Evolutionary conservation across 2,329 filamentous ascomycete genomes (phyloP).

Genomic region (Zalaria obscura): DNA sequence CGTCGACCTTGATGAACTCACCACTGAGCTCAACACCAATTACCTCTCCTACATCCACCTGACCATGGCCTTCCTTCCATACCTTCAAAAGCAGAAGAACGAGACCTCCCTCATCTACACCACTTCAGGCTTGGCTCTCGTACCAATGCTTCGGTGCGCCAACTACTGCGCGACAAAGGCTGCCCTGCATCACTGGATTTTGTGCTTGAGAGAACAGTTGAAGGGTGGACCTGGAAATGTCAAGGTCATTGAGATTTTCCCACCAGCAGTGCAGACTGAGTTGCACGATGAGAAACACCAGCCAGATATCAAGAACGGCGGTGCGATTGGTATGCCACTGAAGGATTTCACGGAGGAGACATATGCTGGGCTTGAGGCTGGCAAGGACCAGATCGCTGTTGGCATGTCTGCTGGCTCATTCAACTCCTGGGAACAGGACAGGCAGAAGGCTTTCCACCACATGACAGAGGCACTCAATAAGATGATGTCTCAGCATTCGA

Average conservation of each 20-base stretch:
- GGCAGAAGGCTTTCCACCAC: conserved; percentile 27
- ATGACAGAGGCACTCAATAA: conserved; percentile 10
- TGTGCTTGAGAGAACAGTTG: conserved; percentile 37
- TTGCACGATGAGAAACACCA: conserved; percentile 41
- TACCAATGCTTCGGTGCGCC: conserved; percentile 31
- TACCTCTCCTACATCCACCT: conserved; percentile 36
- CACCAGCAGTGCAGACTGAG: conserved; percentile 43
- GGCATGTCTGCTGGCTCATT: conserved; percentile 32
- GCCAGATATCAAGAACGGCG: conserved; percentile 32
- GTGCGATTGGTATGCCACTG: conserved; percentile 39
- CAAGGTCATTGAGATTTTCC: conserved; percentile 41
- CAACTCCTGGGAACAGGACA: conserved; percentile 25
- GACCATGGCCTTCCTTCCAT: conserved; percentile 35
- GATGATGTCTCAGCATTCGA: conserved; percentile 4
- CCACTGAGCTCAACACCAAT: conserved; percentile 35
- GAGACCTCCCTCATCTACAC: conserved; percentile 32
- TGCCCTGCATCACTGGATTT: conserved; percentile 39
- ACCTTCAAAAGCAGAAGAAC: conserved; percentile 29
- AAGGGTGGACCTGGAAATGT: conserved; percentile 29
- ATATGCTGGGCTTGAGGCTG: conserved; percentile 28
- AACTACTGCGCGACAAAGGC: conserved; percentile 44
- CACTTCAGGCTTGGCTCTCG: conserved; percentile 35
- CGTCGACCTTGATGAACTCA: conserved; percentile 28
- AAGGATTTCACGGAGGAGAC: conserved; percentile 37
- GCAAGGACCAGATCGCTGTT: conserved; percentile 39